Conservation (phyloP, 192 early-diverging fungal species). For the Lunasporangiospora selenospora region DNA sequence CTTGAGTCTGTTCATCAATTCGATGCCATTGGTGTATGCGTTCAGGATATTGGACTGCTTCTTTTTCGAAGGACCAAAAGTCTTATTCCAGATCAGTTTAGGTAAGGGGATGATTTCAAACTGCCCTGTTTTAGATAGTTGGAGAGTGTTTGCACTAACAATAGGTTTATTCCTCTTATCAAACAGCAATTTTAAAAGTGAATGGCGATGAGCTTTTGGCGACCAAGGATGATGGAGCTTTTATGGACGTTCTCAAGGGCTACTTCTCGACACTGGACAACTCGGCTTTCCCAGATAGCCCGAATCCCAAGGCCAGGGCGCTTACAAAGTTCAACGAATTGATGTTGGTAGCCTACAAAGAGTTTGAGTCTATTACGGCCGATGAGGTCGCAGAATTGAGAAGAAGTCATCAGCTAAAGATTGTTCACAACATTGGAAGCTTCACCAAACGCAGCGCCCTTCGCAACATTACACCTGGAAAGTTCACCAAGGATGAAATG, state of each 20-base stretch:
- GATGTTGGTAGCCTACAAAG: slow-evolving; percentile 89
- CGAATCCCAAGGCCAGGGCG: slow-evolving; percentile 59
- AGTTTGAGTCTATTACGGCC: slow-evolving; percentile 85
- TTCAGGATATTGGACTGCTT: slow-evolving; percentile 95
- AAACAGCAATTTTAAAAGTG: slow-evolving; percentile 86
- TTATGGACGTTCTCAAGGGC: slow-evolving; percentile 82
- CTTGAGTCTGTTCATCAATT: slow-evolving; percentile 95
- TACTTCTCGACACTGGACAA: slow-evolving; percentile 89
- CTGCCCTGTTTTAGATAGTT: background rate
- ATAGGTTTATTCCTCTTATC: slow-evolving; percentile 1
- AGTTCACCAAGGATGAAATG: slow-evolving; percentile 88
- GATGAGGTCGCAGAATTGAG: slow-evolving; percentile 80
- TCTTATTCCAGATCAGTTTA: slow-evolving; percentile 93
- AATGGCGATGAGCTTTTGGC: slow-evolving; percentile 81
- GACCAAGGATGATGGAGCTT: slow-evolving; percentile 76
- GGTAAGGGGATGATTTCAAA: slow-evolving; percentile 17
- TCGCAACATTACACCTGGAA: slow-evolving; percentile 76
- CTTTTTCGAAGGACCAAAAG: slow-evolving; percentile 95
- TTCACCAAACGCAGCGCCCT: slow-evolving; percentile 92
- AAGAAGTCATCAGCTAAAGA: slow-evolving; percentile 84
- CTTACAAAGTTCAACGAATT: slow-evolving; percentile 89
- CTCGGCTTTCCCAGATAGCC: slow-evolving; percentile 65
- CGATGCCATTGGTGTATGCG: slow-evolving; percentile 90
- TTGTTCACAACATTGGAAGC: slow-evolving; percentile 91
- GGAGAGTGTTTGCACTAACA: slow-evolving; percentile 16